These are phyloP conservation scores for Chytridiales sp. DNA, from an alignment of 371 early-diverging fungal species.

Conservation along the genomic window DNA sequence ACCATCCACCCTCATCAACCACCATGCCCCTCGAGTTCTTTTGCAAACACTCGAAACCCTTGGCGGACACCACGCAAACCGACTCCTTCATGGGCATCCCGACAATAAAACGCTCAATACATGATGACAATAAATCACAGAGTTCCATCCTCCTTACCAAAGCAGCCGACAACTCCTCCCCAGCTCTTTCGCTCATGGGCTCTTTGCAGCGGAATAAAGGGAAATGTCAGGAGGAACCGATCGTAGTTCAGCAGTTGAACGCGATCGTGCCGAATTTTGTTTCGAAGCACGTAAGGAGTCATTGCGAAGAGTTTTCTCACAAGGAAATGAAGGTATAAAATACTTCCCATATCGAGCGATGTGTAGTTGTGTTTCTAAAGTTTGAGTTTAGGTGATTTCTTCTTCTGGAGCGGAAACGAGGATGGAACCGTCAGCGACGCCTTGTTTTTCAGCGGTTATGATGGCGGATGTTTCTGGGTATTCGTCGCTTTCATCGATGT, in stretches of 20 bases:
- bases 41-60: no score
- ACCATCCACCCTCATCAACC: no score
- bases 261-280: slow-evolving; percentile 47
- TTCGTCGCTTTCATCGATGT: slow-evolving; percentile 37
- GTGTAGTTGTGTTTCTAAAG: background rate
- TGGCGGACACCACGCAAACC: no score
- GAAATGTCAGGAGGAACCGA: slow-evolving; percentile 1
- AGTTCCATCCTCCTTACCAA: no score
- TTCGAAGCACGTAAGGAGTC: slow-evolving; percentile 42
- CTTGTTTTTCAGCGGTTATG: slow-evolving; percentile 50
- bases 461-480: slow-evolving; percentile 59
- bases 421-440: slow-evolving; percentile 33
- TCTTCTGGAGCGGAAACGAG: slow-evolving; percentile 4
- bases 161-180: no score
- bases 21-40: no score
- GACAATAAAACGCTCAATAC: no score
- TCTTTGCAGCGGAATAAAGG: background rate
- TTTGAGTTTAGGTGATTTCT: no score
- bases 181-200: background rate
- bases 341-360: background rate
- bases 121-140: no score
- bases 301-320: slow-evolving; percentile 29
- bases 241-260: slow-evolving; percentile 18
- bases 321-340: slow-evolving; percentile 6
- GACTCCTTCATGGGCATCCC: no score